Base-by-base conservation (phyloP, 768 basidiomycete species). In the Lanmaoa pseudosensibilis region DNA sequence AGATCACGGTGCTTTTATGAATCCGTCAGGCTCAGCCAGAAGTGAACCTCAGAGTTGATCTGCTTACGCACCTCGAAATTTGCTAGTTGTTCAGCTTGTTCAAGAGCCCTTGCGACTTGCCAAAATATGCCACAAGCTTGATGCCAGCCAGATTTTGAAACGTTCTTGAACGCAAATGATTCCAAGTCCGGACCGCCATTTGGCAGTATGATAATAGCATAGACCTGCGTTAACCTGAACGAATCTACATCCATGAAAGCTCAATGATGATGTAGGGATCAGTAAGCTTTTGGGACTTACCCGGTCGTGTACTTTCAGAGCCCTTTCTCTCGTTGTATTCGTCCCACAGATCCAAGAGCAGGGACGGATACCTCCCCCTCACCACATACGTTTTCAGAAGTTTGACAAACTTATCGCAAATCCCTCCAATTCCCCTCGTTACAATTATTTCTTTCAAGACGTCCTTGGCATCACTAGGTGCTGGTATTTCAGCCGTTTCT, bases 111-210 rank as follows among this genome's bases (percentile, higher is more conserved):
- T 1, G 85, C 80, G 5, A 96, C 88, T 73, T 97, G 95, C 90
- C 91, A 94, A 71, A 98, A 93, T 25, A 98, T 72, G 55, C 87
- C 88, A 61, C 84, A 87, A 8, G 95, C 94, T 71, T 98, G 89
- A 25, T 79, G 78, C 96, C 96, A 98, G 80, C 72, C 89, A 21
- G 66, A 74, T 71, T 83, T 88, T 30, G 73, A 69, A 5, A 80
- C 64, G 39, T 77, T 76, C 46, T 64, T 73, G 69, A 98, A 94
- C 16, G 77, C 78, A 73, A 88, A 95, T 6, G 87, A 80, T 69
- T 99, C 97, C 33, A 99, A 78, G 70, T 98, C 97, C 3, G 84
- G 82, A 0, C 97, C 97, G 21, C 89, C 93, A 66, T 98, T 90
- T 1, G 90, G 87, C 47, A 98, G 79, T 18, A 97, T 86, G 55